Conservation (phyloP, 768 basidiomycete genomes). For the Tricholoma hemisulphureum region DNA sequence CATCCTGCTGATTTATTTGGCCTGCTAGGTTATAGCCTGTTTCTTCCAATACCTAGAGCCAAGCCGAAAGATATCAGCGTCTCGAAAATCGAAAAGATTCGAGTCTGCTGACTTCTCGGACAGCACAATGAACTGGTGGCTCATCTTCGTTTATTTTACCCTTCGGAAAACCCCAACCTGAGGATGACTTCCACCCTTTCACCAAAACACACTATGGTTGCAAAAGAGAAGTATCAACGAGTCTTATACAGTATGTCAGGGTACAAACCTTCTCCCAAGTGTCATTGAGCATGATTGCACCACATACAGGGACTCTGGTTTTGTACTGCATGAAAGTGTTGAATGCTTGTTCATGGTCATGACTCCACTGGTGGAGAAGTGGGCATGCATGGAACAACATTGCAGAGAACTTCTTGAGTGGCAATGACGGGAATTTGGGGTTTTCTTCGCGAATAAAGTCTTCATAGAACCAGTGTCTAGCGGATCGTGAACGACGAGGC, state of each 20-base stretch:
- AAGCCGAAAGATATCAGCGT: conserved; percentile 6
- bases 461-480: conserved; percentile 99
- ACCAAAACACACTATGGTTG: conserved; percentile 83
- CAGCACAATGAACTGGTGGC: conserved; percentile 77
- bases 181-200: conserved; percentile 95
- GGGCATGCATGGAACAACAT: conserved; percentile 87
- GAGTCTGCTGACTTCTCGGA: conserved; percentile 71
- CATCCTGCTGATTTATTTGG: conserved; percentile 62
- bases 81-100: background rate
- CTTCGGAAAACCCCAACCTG: conserved; percentile 99
- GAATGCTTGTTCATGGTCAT: conserved; percentile 84
- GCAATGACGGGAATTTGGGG: conserved; percentile 79
- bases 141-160: conserved; percentile 99
- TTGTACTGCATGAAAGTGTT: conserved; percentile 94
- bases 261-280: conserved; percentile 83
- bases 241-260: conserved; percentile 9
- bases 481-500: conserved; percentile 11
- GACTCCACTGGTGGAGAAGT: conserved; percentile 75
- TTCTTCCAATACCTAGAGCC: conserved; percentile 84
- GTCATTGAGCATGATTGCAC: conserved; percentile 92
- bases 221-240: conserved; percentile 1
- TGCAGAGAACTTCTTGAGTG: conserved; percentile 90
- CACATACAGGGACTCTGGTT: conserved; percentile 94
- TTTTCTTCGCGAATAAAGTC: conserved; percentile 95
- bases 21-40: conserved; percentile 88